These are phyloP conservation scores for Yamadazyma epiphylla DNA, from an alignment of 1,139 yeast species.

Conservation along the genomic window DNA sequence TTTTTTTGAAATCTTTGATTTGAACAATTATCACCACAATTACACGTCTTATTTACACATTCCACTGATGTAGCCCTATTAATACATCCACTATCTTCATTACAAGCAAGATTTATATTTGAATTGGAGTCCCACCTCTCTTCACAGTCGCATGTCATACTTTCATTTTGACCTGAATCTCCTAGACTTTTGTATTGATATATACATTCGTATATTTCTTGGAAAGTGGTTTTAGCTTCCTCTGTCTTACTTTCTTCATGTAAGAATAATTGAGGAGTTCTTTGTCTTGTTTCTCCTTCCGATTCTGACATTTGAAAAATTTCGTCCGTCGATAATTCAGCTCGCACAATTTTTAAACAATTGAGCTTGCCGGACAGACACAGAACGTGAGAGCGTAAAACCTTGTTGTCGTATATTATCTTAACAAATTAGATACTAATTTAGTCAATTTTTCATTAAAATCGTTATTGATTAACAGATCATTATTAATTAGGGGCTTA, in stretches of 20 bases:
- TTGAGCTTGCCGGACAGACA: too few relatives aligned
- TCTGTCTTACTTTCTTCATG: slow-evolving; percentile 57
- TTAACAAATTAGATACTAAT: slow-evolving; percentile 14
- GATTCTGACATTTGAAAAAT: not conserved
- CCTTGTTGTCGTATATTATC: not conserved
- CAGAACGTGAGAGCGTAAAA: too few relatives aligned
- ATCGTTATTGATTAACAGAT: slow-evolving; percentile 8
- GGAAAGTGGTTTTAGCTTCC: slow-evolving; percentile 66
- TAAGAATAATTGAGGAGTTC: slow-evolving; percentile 32
- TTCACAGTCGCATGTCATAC: slow-evolving; percentile 87
- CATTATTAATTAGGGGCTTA: slow-evolving; percentile 5
- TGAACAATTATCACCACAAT: slow-evolving; percentile 76
- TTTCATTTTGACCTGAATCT: slow-evolving; percentile 61
- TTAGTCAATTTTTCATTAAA: slow-evolving; percentile 18
- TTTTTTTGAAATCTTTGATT: slow-evolving; percentile 83
- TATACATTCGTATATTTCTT: slow-evolving; percentile 52
- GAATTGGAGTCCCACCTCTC: slow-evolving; percentile 39
- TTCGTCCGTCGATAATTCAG: too few relatives aligned
- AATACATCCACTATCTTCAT: slow-evolving; percentile 83
- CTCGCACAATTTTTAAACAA: too few relatives aligned
- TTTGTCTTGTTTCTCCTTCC: slow-evolving; percentile 7
- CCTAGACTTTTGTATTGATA: slow-evolving; percentile 63
- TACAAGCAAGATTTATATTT: slow-evolving; percentile 66
- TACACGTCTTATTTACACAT: slow-evolving; percentile 69
- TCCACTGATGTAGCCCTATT: slow-evolving; percentile 90